Conservation (phyloP, 495 filamentous ascomycete species). For the Tuber brumale region DNA sequence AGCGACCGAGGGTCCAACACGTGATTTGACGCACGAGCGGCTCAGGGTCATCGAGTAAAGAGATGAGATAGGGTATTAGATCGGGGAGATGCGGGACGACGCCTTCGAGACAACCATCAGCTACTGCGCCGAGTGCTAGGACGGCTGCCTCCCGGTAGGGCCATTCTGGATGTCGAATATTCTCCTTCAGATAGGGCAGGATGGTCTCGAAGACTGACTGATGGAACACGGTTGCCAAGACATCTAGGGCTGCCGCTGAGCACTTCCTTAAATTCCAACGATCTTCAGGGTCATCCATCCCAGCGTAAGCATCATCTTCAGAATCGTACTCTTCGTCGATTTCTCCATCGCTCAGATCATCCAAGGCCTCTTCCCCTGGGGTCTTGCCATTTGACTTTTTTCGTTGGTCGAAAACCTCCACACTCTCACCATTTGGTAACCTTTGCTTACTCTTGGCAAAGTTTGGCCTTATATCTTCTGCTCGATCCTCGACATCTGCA, state of each 20-base stretch:
- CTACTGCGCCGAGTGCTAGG: constrained; percentile 87
- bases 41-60: constrained; percentile 73
- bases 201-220: constrained; percentile 82
- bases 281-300: constrained; percentile 70
- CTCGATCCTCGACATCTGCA: constrained; percentile 83
- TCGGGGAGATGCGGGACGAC: constrained; percentile 88
- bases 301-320: constrained; percentile 53
- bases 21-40: constrained; percentile 96
- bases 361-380: constrained; percentile 52
- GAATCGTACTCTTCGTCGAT: constrained; percentile 71
- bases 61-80: constrained; percentile 83
- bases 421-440: constrained; percentile 47
- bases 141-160: constrained; percentile 90
- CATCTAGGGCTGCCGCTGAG: constrained; percentile 90
- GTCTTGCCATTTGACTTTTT: constrained; percentile 53
- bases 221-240: constrained; percentile 85
- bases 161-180: constrained; percentile 84
- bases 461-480: constrained; percentile 84
- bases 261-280: constrained; percentile 96
- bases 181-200: constrained; percentile 84
- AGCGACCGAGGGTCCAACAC: constrained; percentile 93
- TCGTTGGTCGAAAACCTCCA: constrained; percentile 39
- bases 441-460: constrained; percentile 71
- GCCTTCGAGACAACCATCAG: constrained; percentile 85
- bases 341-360: constrained; percentile 82